These are phyloP conservation scores for Lactarius evosmus DNA, from an alignment of 768 basidiomycete genomes.

Conservation along the genomic window DNA sequence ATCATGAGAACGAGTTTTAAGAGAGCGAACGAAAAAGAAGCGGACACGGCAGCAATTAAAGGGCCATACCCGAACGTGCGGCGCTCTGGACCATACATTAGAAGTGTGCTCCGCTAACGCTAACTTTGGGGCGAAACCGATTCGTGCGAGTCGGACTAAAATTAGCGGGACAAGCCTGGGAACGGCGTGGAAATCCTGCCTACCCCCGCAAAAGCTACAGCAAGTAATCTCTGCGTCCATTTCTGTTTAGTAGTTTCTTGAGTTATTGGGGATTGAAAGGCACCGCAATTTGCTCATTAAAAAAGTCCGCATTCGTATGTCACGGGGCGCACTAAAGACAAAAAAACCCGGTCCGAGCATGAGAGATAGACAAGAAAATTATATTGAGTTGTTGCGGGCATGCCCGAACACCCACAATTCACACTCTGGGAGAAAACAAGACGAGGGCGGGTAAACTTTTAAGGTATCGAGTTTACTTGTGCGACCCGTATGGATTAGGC, in stretches of 20 bases:
- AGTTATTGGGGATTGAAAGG: too few species aligned
- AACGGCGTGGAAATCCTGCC: not conserved
- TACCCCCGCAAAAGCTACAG: too few species aligned
- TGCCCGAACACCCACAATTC: not conserved
- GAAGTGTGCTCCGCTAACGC: not conserved
- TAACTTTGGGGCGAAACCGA: not conserved
- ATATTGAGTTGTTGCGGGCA: not conserved
- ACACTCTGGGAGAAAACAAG: not conserved
- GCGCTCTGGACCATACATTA: not conserved
- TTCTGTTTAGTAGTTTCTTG: too few species aligned
- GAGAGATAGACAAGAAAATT: not conserved
- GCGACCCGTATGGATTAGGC: too few species aligned
- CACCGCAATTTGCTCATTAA: too few species aligned
- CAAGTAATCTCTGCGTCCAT: too few species aligned
- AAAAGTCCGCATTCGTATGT: too few species aligned
- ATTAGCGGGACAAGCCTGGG: not conserved
- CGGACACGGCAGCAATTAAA: not conserved
- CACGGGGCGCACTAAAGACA: not conserved
- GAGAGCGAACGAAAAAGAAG: not conserved
- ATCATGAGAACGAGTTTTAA: not conserved
- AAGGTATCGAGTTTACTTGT: too few species aligned
- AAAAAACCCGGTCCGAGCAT: not conserved
- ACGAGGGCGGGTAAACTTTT: not conserved
- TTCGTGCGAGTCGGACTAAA: not conserved
- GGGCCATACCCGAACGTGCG: not conserved